phyloP scores from a whole-genome alignment of 2,329 filamentous ascomycete species.

The Colletotrichum sp. region DNA sequence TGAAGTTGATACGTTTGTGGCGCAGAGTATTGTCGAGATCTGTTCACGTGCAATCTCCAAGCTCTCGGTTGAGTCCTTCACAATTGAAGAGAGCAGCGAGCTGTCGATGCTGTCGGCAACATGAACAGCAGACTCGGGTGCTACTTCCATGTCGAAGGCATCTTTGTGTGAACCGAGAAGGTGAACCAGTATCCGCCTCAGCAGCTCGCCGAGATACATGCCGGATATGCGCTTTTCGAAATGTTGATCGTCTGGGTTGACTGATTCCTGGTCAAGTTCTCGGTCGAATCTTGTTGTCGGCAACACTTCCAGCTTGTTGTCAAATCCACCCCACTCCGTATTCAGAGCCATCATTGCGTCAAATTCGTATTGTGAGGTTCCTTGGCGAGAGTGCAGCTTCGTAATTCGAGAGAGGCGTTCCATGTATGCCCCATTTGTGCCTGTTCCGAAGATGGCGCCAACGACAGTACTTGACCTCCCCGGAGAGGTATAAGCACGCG shows the following conservation, averaged over 20 bases:
- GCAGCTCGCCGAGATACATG: conserved; percentile 81
- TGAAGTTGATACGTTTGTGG: conserved; percentile 47
- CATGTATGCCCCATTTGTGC: conserved; percentile 77
- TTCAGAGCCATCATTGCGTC: conserved; percentile 75
- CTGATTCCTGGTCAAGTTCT: conserved; percentile 68
- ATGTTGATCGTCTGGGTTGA: conserved; percentile 80
- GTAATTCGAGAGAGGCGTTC: conserved; percentile 72
- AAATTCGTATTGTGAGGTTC: background rate
- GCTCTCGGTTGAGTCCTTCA: conserved; percentile 59
- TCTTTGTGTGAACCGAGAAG: conserved; percentile 24
- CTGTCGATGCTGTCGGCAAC: conserved; percentile 73
- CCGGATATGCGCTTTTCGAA: conserved; percentile 85
- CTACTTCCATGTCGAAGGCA: conserved; percentile 4
- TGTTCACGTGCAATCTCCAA: conserved; percentile 53
- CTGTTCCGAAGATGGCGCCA: conserved; percentile 82
- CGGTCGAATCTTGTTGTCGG: conserved; percentile 73
- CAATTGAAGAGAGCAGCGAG: conserved; percentile 67
- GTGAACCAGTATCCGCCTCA: conserved; percentile 67
- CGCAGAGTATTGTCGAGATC: conserved; percentile 40
- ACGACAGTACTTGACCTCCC: conserved; percentile 72
- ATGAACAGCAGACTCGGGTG: conserved; percentile 45
- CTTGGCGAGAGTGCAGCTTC: conserved; percentile 47
- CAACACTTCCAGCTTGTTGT: conserved; percentile 73
- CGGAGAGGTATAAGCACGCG: conserved; percentile 78
- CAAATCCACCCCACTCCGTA: conserved; percentile 83